Base-by-base conservation (phyloP, 192 early-diverging fungal genomes). In the Podila verticillata region DNA sequence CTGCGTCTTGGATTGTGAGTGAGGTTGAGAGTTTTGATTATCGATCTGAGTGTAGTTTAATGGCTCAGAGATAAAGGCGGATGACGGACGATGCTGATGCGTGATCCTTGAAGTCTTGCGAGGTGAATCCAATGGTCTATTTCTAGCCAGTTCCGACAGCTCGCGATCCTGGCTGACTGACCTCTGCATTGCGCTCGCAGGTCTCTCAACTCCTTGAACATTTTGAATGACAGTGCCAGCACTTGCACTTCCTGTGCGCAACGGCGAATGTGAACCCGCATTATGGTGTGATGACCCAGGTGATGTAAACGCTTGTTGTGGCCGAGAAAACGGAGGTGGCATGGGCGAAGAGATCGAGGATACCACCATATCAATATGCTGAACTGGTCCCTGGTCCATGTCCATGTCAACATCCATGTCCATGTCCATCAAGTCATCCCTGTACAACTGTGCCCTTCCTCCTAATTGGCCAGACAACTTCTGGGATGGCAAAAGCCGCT, bases 161-260 rank as follows among this genome's bases (percentile, higher is more conserved):
- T 75, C 73, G n/a, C 63, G 56, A 30, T 75, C 73, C 39, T 75
- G 73, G 24, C 73, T 68, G 28, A 61, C 63, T 1, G 73, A 63
- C 51, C 65, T 65, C 44, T 77, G 74, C 68, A 77, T 70, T 8
- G 74, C 74, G 30, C 74, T 77, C 9, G 74, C 68, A 15, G 74
- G 74, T 32, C 74, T 34, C 48, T 77, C 74, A 5, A 77, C 63
- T 17, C 74, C 74, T 4, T 61, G 74, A 20, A 77, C 62, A 65
- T 47, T 65, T 13, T 77, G 68, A 22, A 77, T 70, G 3, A 77
- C 34, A 13, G 32, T 62, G 7, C 20, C 39, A 19, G 9, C 39
- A 36, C 19, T 12, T 17, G 20, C 12, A 24, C 28, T n/a, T n/a
- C n/a, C n/a, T n/a, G n/a, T n/a, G n/a, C n/a, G n/a, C n/a, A n/a